Conservation (phyloP, 352 stramenopile species). For the Phytophthora cactorum region DNA sequence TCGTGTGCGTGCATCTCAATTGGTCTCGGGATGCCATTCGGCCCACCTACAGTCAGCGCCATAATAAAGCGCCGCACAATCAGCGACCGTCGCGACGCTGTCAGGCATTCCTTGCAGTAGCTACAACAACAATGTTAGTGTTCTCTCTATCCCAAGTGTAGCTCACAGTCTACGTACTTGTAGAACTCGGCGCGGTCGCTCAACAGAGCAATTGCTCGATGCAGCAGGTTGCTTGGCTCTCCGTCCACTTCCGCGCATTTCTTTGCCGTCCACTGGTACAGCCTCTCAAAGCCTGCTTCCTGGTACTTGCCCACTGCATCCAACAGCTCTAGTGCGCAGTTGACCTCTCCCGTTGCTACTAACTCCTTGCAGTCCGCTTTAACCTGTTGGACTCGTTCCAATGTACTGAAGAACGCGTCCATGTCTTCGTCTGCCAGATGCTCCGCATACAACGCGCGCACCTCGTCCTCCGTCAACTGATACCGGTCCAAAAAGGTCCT, state of each 20-base stretch:
- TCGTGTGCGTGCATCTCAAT: slow-evolving; percentile 92
- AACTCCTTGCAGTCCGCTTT: slow-evolving; percentile 75
- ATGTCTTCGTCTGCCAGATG: slow-evolving; percentile 53
- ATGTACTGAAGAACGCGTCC: slow-evolving; percentile 64
- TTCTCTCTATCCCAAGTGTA: background rate
- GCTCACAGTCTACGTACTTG: slow-evolving; percentile 40
- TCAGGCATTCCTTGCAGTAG: slow-evolving; percentile 86
- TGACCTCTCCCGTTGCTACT: slow-evolving; percentile 46
- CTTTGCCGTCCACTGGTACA: slow-evolving; percentile 90
- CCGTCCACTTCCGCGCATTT: slow-evolving; percentile 76
- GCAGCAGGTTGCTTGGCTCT: slow-evolving; percentile 68
- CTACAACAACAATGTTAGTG: slow-evolving; percentile 30
- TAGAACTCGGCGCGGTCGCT: slow-evolving; percentile 78
- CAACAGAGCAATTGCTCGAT: slow-evolving; percentile 73
- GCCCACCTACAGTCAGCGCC: slow-evolving; percentile 73
- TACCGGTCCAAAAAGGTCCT: slow-evolving; percentile 73
- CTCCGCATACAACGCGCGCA: slow-evolving; percentile 55
- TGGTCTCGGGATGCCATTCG: slow-evolving; percentile 76
- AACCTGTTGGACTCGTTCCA: slow-evolving; percentile 77
- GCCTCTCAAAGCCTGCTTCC: slow-evolving; percentile 81
- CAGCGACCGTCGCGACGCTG: slow-evolving; percentile 52
- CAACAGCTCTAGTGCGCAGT: slow-evolving; percentile 85
- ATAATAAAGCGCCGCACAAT: slow-evolving; percentile 80
- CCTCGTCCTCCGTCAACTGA: slow-evolving; percentile 73
- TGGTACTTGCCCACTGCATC: slow-evolving; percentile 85